Evolutionary conservation across 352 stramenopile species (phyloP), one percentile per base, ranked within the genome.

Genomic region (Phytopythium vexans): DNA sequence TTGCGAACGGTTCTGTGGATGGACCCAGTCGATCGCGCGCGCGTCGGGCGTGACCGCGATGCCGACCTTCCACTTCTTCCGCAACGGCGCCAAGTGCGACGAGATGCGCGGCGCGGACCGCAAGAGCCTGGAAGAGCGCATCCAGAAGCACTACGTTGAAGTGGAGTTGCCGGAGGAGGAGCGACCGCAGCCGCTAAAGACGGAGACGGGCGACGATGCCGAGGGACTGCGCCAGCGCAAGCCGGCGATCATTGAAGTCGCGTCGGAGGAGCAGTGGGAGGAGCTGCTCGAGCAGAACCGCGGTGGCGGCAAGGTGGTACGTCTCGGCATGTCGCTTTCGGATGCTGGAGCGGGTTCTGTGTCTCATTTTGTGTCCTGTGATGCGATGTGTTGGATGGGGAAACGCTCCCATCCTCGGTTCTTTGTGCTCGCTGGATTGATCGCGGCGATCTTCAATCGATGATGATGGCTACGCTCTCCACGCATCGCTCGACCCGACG

Each of bases 51-150:
- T 98, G 63, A 77, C 63, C 10, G 86, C 90, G 38, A 98, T 98
- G 92, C 94, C 94, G 6, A 98, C 94, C n/a, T 98, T 98, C 70
- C 88, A 98, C 55, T 92, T 98, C 61, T 98, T 88, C 66, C 94
- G 95, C 62, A 83, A 82, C 47, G 89, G 88, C 41, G 73, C 64
- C 33, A 96, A 93, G 68, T 86, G 92, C 33, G 86, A 97, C 52
- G 88, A 97, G 63, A 60, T 97, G 45, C 73, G 76, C 6, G 93
- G 93, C 8, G 93, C 93, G 8, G 79, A 96, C 60, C 78, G 73
- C 43, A 77, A 64, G 21, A 63, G 41, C 3, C 63, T 94, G 8
- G 78, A 92, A 53, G 43, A 56, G 33, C 61, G 62, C n/a, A 74
- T 94, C 33, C 72, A 87, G 64, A 83, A 88, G 52, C 70, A 89